Conservation (phyloP, 352 stramenopile species). For the Phytopythium oedochilum region DNA sequence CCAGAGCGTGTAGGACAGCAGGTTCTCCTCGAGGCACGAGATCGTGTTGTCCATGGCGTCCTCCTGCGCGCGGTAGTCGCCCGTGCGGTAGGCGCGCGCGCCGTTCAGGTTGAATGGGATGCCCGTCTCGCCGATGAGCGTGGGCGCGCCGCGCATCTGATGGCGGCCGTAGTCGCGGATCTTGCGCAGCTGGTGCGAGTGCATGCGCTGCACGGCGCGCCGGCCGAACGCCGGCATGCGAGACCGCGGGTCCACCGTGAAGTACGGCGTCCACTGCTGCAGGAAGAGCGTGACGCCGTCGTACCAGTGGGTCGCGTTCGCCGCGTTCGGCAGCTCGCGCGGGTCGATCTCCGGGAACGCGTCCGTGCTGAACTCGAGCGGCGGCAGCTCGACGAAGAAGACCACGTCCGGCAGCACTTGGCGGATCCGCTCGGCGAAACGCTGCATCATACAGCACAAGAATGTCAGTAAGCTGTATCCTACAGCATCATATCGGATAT, state of each 20-base stretch:
- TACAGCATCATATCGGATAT: not conserved
- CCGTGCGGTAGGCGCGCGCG: slow-evolving; percentile 32
- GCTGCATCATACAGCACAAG: slow-evolving; percentile 14
- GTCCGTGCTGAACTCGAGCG: slow-evolving; percentile 65
- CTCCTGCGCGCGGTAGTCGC: slow-evolving; percentile 46
- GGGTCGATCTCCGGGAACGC: slow-evolving; percentile 64
- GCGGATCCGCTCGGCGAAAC: slow-evolving; percentile 55
- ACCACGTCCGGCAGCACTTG: slow-evolving; percentile 50
- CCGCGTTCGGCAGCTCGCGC: slow-evolving; percentile 45
- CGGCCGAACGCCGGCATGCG: slow-evolving; percentile 64
- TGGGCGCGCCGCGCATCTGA: slow-evolving; percentile 57
- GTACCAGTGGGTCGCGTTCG: slow-evolving; percentile 91
- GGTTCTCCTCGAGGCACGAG: slow-evolving; percentile 56
- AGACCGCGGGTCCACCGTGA: slow-evolving; percentile 65
- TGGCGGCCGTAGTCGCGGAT: slow-evolving; percentile 52
- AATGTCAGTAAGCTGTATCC: not conserved
- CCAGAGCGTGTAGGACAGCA: slow-evolving; percentile 81
- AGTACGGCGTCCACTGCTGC: slow-evolving; percentile 58
- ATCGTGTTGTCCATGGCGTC: slow-evolving; percentile 78
- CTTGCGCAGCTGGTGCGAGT: slow-evolving; percentile 48
- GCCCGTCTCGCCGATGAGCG: slow-evolving; percentile 65
- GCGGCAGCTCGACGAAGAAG: slow-evolving; percentile 79
- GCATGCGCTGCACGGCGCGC: slow-evolving; percentile 45
- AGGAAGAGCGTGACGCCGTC: slow-evolving; percentile 88
- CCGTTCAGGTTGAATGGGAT: slow-evolving; percentile 71